Evolutionary conservation across 441 rosid genomes (phyloP), one percentile per base, ranked within the genome.

Genomic region (Corymbia calophylla): DNA sequence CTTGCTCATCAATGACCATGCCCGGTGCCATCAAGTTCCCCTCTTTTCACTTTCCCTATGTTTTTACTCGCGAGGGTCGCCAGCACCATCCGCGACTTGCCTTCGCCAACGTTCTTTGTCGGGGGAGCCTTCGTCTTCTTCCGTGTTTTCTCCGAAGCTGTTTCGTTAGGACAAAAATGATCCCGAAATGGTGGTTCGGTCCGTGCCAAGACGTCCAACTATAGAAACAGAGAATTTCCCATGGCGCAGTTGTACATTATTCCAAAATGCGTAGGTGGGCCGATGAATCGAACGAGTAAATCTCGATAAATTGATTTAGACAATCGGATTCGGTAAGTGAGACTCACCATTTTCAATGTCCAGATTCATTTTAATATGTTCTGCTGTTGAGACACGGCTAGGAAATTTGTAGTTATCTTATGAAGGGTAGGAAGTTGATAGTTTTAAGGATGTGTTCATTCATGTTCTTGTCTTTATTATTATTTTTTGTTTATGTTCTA

Each of bases 381-480:
- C n/a, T 2, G 6, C 9, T 0, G 11, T 23, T 3, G 17, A 77
- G 29, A 44, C 10, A 44, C 13, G 6, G 1, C 14, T 25, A 7
- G 29, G 0, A 7, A 44, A 4, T 77, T 11, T 13, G 18, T 0
- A 1, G 31, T 77, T 44, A 13, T 44, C 85, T 77, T 44, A 1
- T 77, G 53, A 77, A 23, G 19, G 29, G 18, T 77, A 12, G 53
- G 31, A 44, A 80, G 85, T 7, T 44, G 9, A 25, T 25, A 13
- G 9, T 44, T 77, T 44, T 14, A 47, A 4, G 53, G 29, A 13
- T 80, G 11, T 3, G 18, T 31, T 25, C 2, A 2, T 25, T 7
- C 53, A 80, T 80, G 44, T 23, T 47, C 4, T 77, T 13, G 7
- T 25, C 6, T 80, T 14, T 44, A 8, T 80, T 44, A 9, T 25